Conservation (phyloP, 208 protist genomes). For the Acanthamoeba castellanii region DNA sequence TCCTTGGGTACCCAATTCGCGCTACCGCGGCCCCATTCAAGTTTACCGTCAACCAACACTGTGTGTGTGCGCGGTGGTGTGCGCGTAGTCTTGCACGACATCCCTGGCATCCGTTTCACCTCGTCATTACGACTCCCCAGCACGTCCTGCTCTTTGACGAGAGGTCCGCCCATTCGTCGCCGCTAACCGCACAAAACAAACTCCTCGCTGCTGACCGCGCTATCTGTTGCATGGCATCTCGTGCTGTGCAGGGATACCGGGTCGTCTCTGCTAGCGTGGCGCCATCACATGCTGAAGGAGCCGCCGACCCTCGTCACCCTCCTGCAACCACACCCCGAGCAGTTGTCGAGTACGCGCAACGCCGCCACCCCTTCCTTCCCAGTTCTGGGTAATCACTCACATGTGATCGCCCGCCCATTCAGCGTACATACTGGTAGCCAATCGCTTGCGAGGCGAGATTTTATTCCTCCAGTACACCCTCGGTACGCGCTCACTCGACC, state of each 20-base stretch:
- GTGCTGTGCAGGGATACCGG: not conserved
- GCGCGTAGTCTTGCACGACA: not conserved
- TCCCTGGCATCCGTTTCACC: constrained; percentile 7
- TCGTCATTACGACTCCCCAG: not conserved
- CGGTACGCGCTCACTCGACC: not conserved
- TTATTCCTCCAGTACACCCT: constrained; percentile 31
- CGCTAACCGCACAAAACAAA: too few relatives aligned
- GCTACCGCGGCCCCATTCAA: too few relatives aligned
- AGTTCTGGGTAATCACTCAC: too few relatives aligned
- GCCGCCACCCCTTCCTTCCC: too few relatives aligned
- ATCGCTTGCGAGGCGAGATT: constrained; percentile 14
- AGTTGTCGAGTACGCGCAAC: not conserved
- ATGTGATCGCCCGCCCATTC: not conserved
- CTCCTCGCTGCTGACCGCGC: too few relatives aligned
- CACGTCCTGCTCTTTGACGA: not conserved
- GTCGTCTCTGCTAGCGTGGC: not conserved
- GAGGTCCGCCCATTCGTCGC: too few relatives aligned
- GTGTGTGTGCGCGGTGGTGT: not conserved
- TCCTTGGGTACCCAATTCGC: not conserved
- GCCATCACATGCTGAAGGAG: not conserved
- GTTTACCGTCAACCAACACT: too few relatives aligned
- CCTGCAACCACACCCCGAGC: not conserved
- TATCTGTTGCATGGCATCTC: too few relatives aligned
- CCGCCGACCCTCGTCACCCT: not conserved
- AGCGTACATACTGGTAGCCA: constrained; percentile 38